Base-by-base conservation (phyloP, 768 basidiomycete genomes). In the Mycena floridula region DNA sequence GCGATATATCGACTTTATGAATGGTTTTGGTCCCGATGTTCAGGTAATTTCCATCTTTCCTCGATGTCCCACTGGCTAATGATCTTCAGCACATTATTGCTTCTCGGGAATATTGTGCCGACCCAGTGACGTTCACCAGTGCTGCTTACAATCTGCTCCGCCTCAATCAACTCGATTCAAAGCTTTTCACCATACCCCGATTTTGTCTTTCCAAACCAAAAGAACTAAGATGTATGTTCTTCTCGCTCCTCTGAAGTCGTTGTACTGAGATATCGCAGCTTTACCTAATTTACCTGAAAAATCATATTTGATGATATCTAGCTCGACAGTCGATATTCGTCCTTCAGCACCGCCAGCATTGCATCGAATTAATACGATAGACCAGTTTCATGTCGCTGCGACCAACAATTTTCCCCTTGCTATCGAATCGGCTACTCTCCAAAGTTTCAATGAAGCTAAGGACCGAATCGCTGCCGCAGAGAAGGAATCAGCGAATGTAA, bases 121-220 rank as follows among this genome's bases (percentile, higher is more conserved):
- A 93, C 57, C 77, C 75, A 1, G 68, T 90, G 16, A 81, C 82
- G 9, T 94, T 89, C 56, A 84, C 81, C 2, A 82, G 81, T 25
- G 76, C 82, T 3, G 83, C 83, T 7, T 77, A 78, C 51, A 79
- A 79, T 50, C 85, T 89, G 48, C 71, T 89, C 16, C 75, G 81
- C 40, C 69, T 97, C 13, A 78, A 78, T 51, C 68, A 81, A 46
- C 67, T 95, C 21, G 89, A 95, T 52, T 50, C 72, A 1, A 60
- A 74, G 2, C 76, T 93, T 54, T 97, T 96, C 67, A 77, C 77
- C 0, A 55, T 85, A 12, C 86, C 84, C 0, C 66, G 79, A 46
- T 79, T 74, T 55, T 65, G 64, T 0, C 57, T 76, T 32, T 55
- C 59, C 0, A 59, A 79, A 9, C 53, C 59, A 30, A 70, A 63